These are phyloP conservation scores for Gnetum montanum DNA, from an alignment of 75 land plant genomes.

Conservation along the genomic window DNA sequence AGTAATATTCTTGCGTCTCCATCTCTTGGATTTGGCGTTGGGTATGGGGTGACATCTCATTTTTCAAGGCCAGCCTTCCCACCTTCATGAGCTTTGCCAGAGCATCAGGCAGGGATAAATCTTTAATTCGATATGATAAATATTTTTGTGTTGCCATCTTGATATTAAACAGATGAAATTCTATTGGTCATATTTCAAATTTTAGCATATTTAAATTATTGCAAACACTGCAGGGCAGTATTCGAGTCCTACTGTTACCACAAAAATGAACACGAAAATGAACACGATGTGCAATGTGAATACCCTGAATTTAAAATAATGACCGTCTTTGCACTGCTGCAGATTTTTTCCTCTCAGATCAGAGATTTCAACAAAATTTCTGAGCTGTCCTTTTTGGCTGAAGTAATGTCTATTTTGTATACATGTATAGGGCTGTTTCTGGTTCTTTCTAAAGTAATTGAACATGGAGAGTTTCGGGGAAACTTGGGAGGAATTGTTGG, in stretches of 20 bases:
- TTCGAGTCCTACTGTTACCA: conserved; percentile 17
- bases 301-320: conserved; percentile 1
- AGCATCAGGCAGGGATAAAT: no score
- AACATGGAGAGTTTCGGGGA: conserved; percentile 2
- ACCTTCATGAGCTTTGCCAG: no score
- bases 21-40: no score
- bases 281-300: conserved; percentile 9
- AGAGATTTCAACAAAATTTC: conserved; percentile 15
- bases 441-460: conserved; percentile 10
- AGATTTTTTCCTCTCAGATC: conserved; percentile 17
- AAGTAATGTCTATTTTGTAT: conserved; percentile 17
- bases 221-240: conserved; percentile 21
- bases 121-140: no score
- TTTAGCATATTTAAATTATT: no score
- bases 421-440: conserved; percentile 20
- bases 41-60: no score
- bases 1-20: no score
- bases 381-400: conserved; percentile 19
- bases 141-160: no score
- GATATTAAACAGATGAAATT: no score
- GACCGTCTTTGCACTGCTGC: conserved; percentile 12
- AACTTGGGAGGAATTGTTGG: background rate
- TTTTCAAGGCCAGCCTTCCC: no score
- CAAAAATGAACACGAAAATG: conserved; percentile 8
- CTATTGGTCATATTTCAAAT: no score